Percentiles rank a stretch among this genome's conserved stretches.
Evolutionary conservation across 495 filamentous ascomycete genomes (phyloP).

Genomic region (Tuber magnatum): DNA sequence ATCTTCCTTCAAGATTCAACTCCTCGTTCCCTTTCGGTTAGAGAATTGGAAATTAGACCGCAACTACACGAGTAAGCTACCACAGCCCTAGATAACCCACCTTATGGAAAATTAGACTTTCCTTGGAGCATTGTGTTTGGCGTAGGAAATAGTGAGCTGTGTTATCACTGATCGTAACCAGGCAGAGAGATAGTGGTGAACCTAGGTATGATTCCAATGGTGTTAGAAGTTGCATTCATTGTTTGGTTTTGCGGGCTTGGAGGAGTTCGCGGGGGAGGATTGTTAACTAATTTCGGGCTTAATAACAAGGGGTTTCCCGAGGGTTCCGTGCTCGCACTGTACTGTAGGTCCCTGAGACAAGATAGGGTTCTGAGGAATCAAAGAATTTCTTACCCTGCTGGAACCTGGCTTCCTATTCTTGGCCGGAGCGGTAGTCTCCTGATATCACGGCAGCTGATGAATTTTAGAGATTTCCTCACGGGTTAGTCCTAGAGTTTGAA

Average conservation of each 20-base stretch:
- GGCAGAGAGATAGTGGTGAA: background rate
- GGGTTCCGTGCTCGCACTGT: background rate
- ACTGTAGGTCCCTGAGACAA: too few relatives aligned
- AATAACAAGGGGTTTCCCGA: background rate
- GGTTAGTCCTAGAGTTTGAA: background rate
- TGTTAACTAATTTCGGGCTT: background rate
- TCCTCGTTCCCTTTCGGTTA: background rate
- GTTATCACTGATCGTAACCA: background rate
- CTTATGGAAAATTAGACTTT: background rate
- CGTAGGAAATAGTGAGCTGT: background rate
- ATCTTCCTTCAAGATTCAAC: background rate
- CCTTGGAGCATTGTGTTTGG: background rate
- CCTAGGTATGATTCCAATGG: background rate
- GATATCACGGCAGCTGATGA: too few relatives aligned
- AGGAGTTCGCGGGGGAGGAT: background rate
- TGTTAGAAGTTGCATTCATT: background rate
- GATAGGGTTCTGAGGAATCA: too few relatives aligned
- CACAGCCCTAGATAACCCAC: background rate
- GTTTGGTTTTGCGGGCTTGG: background rate
- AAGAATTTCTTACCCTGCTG: background rate
- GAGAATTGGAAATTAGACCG: background rate
- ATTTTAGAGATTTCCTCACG: background rate
- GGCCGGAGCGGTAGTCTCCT: background rate
- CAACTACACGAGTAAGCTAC: background rate
- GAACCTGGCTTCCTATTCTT: background rate